These are phyloP conservation scores for Galeopsis tetrahit DNA, from an alignment of 257 asterid genomes.

Conservation along the genomic window DNA sequence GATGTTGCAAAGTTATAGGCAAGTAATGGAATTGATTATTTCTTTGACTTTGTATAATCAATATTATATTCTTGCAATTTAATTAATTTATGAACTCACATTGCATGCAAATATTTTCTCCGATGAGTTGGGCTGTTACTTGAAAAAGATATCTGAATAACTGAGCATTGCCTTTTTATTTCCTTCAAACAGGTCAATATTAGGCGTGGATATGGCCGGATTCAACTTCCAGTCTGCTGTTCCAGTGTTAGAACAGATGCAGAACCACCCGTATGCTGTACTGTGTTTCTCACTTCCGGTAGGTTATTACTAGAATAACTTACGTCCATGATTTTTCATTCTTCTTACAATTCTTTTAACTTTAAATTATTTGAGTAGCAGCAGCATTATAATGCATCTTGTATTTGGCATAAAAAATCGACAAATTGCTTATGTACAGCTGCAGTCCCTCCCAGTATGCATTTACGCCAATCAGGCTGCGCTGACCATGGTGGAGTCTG, in stretches of 20 bases:
- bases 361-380: constrained; percentile 5
- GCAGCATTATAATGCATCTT: constrained; percentile 17
- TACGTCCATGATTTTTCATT: too few relatives aligned
- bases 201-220: constrained; percentile 47
- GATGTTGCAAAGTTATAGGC: constrained; percentile 52
- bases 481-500: constrained; percentile 45
- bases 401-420: background rate
- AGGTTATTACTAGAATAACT: constrained; percentile 11
- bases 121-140: constrained; percentile 4
- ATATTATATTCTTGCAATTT: constrained; percentile 10
- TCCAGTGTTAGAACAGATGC: constrained; percentile 31
- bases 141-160: constrained; percentile 18
- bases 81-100: background rate
- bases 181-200: constrained; percentile 37
- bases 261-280: constrained; percentile 45
- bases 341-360: background rate
- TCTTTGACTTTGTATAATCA: background rate
- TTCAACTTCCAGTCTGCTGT: constrained; percentile 31
- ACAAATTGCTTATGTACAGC: constrained; percentile 4
- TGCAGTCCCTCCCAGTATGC: constrained; percentile 36
- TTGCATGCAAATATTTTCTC: background rate
- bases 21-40: constrained; percentile 23
- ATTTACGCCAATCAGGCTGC: constrained; percentile 44
- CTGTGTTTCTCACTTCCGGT: constrained; percentile 49
- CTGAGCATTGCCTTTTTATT: background rate